Conservation (phyloP, 2,329 filamentous ascomycete genomes). For the Apiospora rasikravindrae region DNA sequence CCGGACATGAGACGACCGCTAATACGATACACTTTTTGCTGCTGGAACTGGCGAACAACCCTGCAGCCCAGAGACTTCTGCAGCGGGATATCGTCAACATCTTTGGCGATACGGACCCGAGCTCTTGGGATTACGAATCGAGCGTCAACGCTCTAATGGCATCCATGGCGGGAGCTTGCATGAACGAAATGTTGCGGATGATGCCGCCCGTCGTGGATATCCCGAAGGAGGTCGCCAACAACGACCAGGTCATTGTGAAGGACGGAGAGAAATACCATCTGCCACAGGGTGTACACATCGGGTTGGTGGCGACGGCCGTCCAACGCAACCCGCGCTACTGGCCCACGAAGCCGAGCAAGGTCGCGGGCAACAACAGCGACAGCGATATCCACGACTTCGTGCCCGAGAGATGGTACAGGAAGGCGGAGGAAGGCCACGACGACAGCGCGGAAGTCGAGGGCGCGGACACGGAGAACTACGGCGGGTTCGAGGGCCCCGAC, state of each 20-base stretch:
- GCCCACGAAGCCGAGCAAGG: constrained; percentile 59
- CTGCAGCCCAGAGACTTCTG: constrained; percentile 65
- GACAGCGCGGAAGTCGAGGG: constrained; percentile 31
- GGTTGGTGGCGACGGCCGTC: constrained; percentile 58
- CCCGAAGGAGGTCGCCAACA: constrained; percentile 64
- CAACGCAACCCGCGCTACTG: constrained; percentile 77
- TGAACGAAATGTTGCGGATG: constrained; percentile 79
- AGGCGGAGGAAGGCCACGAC: constrained; percentile 26
- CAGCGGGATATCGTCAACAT: constrained; percentile 73
- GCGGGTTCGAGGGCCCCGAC: constrained; percentile 64
- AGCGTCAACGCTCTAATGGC: constrained; percentile 69
- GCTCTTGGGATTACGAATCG: constrained; percentile 73
- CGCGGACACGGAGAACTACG: constrained; percentile 58
- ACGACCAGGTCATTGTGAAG: constrained; percentile 63
- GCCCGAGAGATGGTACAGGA: constrained; percentile 74
- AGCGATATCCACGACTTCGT: constrained; percentile 72
- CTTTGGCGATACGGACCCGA: constrained; percentile 61
- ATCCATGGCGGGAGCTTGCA: constrained; percentile 73
- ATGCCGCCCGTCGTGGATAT: constrained; percentile 74
- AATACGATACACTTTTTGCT: constrained; percentile 76
- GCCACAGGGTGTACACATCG: constrained; percentile 61
- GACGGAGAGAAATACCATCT: constrained; percentile 50
- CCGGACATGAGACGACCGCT: constrained; percentile 82
- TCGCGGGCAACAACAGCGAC: constrained; percentile 55
- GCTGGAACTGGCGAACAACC: constrained; percentile 70